Evolutionary conservation across 345 rosid species (phyloP), one percentile per base, ranked within the genome.

Genomic region (Murraya paniculata): DNA sequence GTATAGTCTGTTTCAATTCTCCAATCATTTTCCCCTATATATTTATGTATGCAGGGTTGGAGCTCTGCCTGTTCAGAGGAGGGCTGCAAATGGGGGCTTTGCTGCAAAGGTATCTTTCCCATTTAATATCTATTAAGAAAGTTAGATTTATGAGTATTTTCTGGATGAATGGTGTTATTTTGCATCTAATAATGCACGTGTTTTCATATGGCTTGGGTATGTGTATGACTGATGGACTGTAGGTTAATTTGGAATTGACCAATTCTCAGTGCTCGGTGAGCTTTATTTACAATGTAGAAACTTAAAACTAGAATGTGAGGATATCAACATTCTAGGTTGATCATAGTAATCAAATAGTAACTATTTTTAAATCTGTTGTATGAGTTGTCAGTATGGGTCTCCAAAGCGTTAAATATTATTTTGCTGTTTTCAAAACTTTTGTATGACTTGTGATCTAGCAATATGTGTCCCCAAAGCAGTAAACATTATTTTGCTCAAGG

Each of bases 101-200:
- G 56, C 81, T 33, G 77, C 84, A 10, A 91, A 94, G 97, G 98
- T 94, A 84, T n/a, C 65, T 27, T 64, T 77, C 36, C 36, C 45
- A 30, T 73, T 55, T 50, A 18, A 70, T n/a, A 1, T 60, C 53
- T 73, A n/a, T n/a, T 9, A 39, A 39, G 28, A 57, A 25, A 56
- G 62, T 31, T 11, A 33, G 18, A 56, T 30, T 9, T 13, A 5
- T 22, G 16, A 9, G 39, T 28, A 8, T 73, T 9, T 25, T 73
- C 27, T 39, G 7, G 56, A 3, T 73, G 39, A 39, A 60, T 59
- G 35, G 8, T 38, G 36, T 7, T 18, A 16, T 57, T n/a, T 35
- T 72, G 27, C 7, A 22, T 72, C n/a, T 24, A 9, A 16, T 38
- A 36, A 59, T 59, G 33, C 16, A 38, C 1, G 6, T 18, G 36